These are phyloP conservation scores for Melaleuca quinquenervia DNA, from an alignment of 345 rosid genomes.

Conservation along the genomic window DNA sequence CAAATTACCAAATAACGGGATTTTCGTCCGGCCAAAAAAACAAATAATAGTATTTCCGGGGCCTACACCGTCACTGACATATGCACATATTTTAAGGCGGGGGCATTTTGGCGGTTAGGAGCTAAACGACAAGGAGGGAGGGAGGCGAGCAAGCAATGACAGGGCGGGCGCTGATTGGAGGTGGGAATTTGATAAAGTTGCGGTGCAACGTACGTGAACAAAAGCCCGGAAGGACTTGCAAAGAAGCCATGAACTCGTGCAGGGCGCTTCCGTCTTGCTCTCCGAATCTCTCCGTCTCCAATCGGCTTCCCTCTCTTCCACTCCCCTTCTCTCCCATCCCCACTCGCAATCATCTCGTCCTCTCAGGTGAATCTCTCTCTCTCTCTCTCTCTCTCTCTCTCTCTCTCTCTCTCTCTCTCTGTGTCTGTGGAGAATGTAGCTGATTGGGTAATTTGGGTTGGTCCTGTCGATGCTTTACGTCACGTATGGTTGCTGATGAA, in stretches of 20 bases:
- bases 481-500: background rate
- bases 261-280: background rate
- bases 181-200: background rate
- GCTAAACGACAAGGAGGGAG: background rate
- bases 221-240: background rate
- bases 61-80: too few relatives aligned
- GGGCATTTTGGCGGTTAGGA: background rate
- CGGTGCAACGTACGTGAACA: background rate
- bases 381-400: background rate
- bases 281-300: background rate
- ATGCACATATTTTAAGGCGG: background rate
- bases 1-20: background rate
- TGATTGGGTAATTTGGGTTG: background rate
- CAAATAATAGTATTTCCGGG: too few relatives aligned
- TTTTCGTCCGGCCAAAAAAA: background rate
- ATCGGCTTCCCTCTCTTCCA: background rate
- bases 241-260: background rate
- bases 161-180: background rate
- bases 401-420: background rate
- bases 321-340: background rate
- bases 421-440: background rate
- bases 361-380: slow-evolving; percentile 8
- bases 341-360: background rate
- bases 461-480: background rate
- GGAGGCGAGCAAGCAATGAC: too few relatives aligned